Evolutionary conservation across 495 filamentous ascomycete genomes (phyloP).

Genomic region (Xanthoparmelia taractica): DNA sequence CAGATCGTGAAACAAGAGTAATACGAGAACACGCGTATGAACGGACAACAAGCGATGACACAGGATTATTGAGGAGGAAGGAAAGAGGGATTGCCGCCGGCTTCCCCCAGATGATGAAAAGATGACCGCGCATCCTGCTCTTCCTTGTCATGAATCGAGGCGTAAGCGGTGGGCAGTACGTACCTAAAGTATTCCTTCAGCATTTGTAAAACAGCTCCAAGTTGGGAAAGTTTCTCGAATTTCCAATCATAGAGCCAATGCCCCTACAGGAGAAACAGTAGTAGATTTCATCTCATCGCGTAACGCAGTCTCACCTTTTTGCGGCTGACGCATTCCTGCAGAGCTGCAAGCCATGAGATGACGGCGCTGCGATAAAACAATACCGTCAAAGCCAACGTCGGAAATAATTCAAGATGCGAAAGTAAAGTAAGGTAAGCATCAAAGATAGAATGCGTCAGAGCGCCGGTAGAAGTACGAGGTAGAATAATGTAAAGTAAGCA

Average conservation of each 20-base stretch:
- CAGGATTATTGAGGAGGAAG: background rate
- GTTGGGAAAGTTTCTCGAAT: too few species aligned
- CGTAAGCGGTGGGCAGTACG: background rate
- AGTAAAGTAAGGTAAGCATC: too few species aligned
- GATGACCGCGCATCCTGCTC: background rate
- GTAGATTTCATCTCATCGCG: background rate
- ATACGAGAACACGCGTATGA: background rate
- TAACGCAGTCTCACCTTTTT: background rate
- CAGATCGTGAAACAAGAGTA: background rate
- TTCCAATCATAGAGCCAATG: background rate
- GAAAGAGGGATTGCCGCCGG: too few species aligned
- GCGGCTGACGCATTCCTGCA: background rate
- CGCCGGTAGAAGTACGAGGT: too few species aligned
- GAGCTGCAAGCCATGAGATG: background rate
- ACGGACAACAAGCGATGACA: background rate
- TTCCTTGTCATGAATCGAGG: background rate
- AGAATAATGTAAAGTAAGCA: too few species aligned
- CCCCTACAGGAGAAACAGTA: background rate
- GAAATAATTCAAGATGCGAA: too few species aligned
- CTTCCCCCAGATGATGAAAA: background rate
- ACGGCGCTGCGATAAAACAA: background rate
- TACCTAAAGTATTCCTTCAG: background rate
- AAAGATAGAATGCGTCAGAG: too few species aligned
- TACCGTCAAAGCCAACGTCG: too few species aligned
- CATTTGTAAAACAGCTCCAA: background rate